phyloP scores from a whole-genome alignment of 2,329 filamentous ascomycete species.

The Diaporthe vexans region DNA sequence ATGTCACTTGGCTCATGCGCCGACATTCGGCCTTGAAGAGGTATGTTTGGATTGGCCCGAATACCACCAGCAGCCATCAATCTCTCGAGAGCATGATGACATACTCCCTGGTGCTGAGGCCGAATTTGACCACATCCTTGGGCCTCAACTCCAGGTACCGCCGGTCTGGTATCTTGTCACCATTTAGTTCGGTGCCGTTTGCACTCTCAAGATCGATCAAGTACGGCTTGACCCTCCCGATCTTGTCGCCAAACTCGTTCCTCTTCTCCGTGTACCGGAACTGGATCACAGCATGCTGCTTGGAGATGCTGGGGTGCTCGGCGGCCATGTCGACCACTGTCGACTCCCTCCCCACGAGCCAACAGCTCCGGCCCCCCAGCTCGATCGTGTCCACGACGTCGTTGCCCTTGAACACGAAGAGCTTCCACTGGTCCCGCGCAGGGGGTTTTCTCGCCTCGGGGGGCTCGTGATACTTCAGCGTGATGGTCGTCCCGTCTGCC shows the following conservation, averaged over 20 bases:
- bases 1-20: background rate
- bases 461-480: slow-evolving; percentile 97
- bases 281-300: slow-evolving; percentile 95
- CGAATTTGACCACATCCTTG: slow-evolving; percentile 91
- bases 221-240: slow-evolving; percentile 86
- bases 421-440: slow-evolving; percentile 82
- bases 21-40: background rate
- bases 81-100: slow-evolving; percentile 84
- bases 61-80: slow-evolving; percentile 45
- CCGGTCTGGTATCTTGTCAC: slow-evolving; percentile 78
- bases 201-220: slow-evolving; percentile 93
- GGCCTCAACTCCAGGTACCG: slow-evolving; percentile 89
- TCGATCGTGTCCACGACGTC: slow-evolving; percentile 87
- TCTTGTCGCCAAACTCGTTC: slow-evolving; percentile 88
- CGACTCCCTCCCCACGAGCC: slow-evolving; percentile 87
- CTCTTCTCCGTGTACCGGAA: slow-evolving; percentile 88
- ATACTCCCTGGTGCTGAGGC: slow-evolving; percentile 90
- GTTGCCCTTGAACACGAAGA: slow-evolving; percentile 91
- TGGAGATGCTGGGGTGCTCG: slow-evolving; percentile 93
- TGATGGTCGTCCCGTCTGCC: slow-evolving; percentile 79
- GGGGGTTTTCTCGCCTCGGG: slow-evolving; percentile 91
- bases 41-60: background rate
- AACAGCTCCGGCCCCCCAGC: slow-evolving; percentile 83
- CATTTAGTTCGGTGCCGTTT: slow-evolving; percentile 90
- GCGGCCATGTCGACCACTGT: slow-evolving; percentile 86